These are phyloP conservation scores for Thermothelomyces thermophilus DNA, from an alignment of 2,329 filamentous ascomycete species.

Conservation along the genomic window DNA sequence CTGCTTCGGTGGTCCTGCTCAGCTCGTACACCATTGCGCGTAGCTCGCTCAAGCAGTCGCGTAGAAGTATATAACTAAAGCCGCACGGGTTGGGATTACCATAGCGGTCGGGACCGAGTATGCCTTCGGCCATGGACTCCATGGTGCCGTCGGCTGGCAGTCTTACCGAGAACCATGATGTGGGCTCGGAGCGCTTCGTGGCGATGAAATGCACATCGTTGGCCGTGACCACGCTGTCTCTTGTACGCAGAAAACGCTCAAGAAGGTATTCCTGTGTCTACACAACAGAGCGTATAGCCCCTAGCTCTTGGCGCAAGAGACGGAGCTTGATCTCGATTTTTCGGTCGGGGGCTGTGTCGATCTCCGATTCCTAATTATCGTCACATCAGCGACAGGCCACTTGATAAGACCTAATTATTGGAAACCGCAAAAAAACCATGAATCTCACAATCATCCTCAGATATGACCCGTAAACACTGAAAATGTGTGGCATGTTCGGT, in stretches of 20 bases:
- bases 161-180: background rate
- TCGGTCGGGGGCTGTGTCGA: constrained; percentile 36
- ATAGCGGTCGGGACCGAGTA: background rate
- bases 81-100: background rate
- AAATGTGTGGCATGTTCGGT: constrained; percentile 34
- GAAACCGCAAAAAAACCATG: background rate
- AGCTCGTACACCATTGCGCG: background rate
- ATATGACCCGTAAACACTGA: constrained; percentile 38
- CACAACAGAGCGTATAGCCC: constrained; percentile 33
- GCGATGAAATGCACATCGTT: background rate
- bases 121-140: background rate
- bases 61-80: background rate
- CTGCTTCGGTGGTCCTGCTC: background rate
- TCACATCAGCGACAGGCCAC: background rate
- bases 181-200: background rate
- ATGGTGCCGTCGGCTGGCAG: constrained; percentile 26
- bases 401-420: too few species aligned
- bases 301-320: constrained; percentile 37
- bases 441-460: constrained; percentile 35
- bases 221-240: too few species aligned
- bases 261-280: constrained; percentile 12
- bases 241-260: background rate
- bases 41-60: background rate
- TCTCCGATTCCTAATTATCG: constrained; percentile 35
- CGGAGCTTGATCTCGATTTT: constrained; percentile 37